Percentiles rank a stretch among this genome's conserved stretches.
These are phyloP conservation scores for Apiospora pterosperma DNA, from an alignment of 2,329 filamentous ascomycete species.

Conservation along the genomic window DNA sequence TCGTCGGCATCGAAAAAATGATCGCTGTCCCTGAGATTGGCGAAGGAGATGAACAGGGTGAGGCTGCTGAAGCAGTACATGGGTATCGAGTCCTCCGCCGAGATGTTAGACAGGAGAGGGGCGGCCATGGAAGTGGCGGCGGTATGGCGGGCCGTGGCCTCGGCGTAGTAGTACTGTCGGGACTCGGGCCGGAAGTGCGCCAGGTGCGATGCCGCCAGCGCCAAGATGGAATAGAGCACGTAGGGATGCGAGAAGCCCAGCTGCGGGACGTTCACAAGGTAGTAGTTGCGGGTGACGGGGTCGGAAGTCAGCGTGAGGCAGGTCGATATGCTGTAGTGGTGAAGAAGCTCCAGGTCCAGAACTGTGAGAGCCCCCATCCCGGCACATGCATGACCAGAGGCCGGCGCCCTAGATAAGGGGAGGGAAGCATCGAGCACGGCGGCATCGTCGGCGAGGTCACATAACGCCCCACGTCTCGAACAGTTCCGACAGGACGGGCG, in stretches of 20 bases:
- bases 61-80: constrained; percentile 3
- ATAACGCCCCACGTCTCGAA: neutral
- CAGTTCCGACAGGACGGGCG: neutral
- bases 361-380: neutral
- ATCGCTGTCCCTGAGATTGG: neutral
- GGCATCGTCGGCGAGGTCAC: neutral
- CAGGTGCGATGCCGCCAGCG: neutral
- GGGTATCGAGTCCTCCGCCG: neutral
- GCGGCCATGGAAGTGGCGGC: neutral
- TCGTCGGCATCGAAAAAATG: neutral
- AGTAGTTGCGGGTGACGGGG: constrained; percentile 19
- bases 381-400: neutral
- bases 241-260: constrained; percentile 19
- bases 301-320: constrained; percentile 29
- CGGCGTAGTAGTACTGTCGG: constrained; percentile 2
- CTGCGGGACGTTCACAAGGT: neutral
- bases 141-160: neutral
- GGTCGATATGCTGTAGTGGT: constrained; percentile 35
- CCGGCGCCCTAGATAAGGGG: neutral
- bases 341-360: constrained; percentile 33
- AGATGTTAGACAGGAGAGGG: neutral
- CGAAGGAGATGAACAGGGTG: neutral
- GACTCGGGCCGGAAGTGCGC: neutral
- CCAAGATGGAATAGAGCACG: neutral
- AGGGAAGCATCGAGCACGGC: neutral